Conservation (phyloP, 2,329 filamentous ascomycete genomes). For the Claviceps arundinis region DNA sequence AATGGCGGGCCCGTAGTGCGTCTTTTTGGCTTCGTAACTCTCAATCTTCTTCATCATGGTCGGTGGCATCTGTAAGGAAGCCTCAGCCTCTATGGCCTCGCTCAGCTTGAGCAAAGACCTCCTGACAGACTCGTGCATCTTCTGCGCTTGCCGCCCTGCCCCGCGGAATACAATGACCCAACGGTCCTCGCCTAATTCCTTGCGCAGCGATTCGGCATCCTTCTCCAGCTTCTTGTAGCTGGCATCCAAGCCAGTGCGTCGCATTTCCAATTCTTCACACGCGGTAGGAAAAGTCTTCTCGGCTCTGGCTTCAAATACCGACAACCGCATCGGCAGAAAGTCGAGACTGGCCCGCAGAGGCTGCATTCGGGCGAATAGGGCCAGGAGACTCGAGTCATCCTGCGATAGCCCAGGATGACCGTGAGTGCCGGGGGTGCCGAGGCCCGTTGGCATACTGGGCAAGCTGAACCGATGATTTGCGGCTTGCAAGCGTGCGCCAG, state of each 20-base stretch:
- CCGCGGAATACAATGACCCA: slow-evolving; percentile 95
- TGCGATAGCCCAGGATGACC: slow-evolving; percentile 43
- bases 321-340: slow-evolving; percentile 88
- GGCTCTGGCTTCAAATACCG: slow-evolving; percentile 70
- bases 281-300: slow-evolving; percentile 74
- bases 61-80: slow-evolving; percentile 59
- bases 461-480: slow-evolving; percentile 55
- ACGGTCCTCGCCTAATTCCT: slow-evolving; percentile 86
- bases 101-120: slow-evolving; percentile 71
- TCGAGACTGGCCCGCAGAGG: slow-evolving; percentile 84
- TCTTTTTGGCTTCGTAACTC: slow-evolving; percentile 88
- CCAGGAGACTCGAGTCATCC: slow-evolving; percentile 79
- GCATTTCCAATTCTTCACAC: slow-evolving; percentile 73
- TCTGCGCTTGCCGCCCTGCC: slow-evolving; percentile 79
- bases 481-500: slow-evolving; percentile 34
- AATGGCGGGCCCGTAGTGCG: slow-evolving; percentile 86
- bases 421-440: slow-evolving; percentile 44
- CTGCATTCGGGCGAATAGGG: slow-evolving; percentile 89
- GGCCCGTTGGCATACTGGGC: slow-evolving; percentile 48
- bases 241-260: slow-evolving; percentile 62
- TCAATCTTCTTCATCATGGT: slow-evolving; percentile 72
- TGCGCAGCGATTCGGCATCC: slow-evolving; percentile 77
- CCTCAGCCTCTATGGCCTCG: slow-evolving; percentile 62
- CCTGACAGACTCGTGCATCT: slow-evolving; percentile 94
- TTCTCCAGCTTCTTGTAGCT: slow-evolving; percentile 78